A percentile compares a stretch with the other conserved stretches of the same genome.
phyloP scores from a whole-genome alignment of 2,329 filamentous ascomycete genomes.

The Colletotrichum sp. region DNA sequence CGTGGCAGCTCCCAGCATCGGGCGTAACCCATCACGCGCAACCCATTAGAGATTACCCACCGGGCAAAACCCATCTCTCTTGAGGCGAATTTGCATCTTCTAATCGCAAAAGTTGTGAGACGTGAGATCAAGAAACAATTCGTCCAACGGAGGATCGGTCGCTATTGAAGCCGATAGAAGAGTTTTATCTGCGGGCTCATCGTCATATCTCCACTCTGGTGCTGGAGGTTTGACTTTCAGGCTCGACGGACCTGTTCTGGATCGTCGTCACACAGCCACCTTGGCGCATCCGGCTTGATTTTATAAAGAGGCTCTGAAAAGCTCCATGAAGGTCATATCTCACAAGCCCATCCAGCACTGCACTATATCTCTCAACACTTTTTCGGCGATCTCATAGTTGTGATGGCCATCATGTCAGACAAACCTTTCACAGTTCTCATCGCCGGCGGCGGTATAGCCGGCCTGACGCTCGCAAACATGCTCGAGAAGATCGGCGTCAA shows the following conservation, averaged over 20 bases:
- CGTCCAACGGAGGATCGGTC: background rate
- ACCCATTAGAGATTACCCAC: background rate
- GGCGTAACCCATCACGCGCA: background rate
- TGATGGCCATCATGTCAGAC: background rate
- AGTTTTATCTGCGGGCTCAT: background rate
- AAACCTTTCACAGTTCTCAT: background rate
- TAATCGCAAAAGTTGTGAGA: background rate
- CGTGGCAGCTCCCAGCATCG: background rate
- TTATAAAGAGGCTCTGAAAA: background rate
- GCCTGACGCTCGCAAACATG: slow-evolving; percentile 29
- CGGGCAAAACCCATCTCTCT: background rate
- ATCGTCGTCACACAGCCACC: background rate
- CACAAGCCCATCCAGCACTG: background rate
- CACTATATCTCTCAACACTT: background rate
- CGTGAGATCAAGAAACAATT: background rate
- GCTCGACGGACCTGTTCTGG: background rate
- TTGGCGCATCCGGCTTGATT: background rate
- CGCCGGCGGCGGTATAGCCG: background rate
- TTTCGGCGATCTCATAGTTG: background rate
- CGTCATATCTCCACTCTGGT: background rate
- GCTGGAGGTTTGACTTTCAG: background rate
- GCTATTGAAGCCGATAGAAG: background rate
- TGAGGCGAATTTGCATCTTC: background rate
- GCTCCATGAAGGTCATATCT: background rate
- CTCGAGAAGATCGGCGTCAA: slow-evolving; percentile 50